Evolutionary conservation across 805 yeast genomes (phyloP).

Genomic region (Ogataea neopini): DNA sequence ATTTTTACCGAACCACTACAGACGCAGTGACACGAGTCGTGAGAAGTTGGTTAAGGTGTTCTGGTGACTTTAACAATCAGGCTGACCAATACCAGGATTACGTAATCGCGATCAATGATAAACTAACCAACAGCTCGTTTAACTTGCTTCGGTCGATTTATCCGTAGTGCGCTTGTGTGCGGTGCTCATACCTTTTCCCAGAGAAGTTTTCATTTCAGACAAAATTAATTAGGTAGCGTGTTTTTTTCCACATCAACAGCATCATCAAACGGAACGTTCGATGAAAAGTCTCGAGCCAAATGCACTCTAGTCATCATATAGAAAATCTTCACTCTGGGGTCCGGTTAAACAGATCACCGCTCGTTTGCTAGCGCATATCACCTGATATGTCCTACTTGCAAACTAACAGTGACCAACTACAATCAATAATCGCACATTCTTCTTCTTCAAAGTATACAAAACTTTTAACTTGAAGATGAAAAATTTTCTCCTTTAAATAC

Average conservation of each 20-base stretch:
- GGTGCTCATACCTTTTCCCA: too few species aligned
- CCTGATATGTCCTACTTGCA: slow-evolving; percentile 11
- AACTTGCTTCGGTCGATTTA: too few species aligned
- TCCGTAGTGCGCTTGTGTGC: too few species aligned
- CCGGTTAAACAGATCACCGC: neutral
- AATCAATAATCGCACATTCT: neutral
- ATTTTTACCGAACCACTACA: too few species aligned
- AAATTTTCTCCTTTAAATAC: slow-evolving; percentile 7
- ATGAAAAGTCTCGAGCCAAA: slow-evolving; percentile 93
- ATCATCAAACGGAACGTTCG: slow-evolving; percentile 32
- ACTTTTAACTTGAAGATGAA: slow-evolving; percentile 9
- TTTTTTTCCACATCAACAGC: slow-evolving; percentile 96
- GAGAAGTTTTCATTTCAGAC: slow-evolving; percentile 48
- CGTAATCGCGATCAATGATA: too few species aligned
- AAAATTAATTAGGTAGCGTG: slow-evolving; percentile 89
- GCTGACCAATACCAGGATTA: too few species aligned
- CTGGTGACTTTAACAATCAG: too few species aligned
- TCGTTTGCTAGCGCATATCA: slow-evolving; percentile 7
- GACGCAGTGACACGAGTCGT: too few species aligned
- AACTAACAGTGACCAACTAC: neutral
- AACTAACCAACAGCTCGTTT: too few species aligned
- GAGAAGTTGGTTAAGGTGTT: too few species aligned
- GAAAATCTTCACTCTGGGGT: neutral
- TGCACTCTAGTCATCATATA: slow-evolving; percentile 95
- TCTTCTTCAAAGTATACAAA: slow-evolving; percentile 4